Percentiles rank a stretch among this genome's conserved stretches.
Conservation (phyloP, 495 filamentous ascomycete genomes). For the Daldinia loculata region DNA sequence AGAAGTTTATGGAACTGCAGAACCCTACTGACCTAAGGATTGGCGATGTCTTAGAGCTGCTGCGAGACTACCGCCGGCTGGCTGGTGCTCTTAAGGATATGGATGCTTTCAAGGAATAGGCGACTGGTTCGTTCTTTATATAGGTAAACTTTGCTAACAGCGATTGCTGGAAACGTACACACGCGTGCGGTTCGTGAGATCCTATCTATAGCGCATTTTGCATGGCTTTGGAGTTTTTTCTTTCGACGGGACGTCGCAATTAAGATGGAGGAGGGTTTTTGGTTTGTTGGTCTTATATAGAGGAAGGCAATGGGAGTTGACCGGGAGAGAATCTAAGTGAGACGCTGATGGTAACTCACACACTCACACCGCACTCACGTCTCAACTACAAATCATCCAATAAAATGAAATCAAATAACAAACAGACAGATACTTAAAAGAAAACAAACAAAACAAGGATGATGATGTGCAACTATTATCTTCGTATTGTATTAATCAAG, state of each 20-base stretch:
- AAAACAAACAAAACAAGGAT: not conserved
- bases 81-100: conserved; percentile 71
- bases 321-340: not conserved
- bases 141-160: not conserved
- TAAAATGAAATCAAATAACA: not conserved
- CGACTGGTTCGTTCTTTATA: not conserved
- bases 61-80: conserved; percentile 88
- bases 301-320: not conserved
- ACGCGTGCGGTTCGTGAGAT: not conserved
- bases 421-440: not conserved
- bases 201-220: conserved; percentile 23
- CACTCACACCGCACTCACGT: not conserved
- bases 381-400: not conserved
- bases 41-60: conserved; percentile 80
- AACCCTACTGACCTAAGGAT: conserved; percentile 80
- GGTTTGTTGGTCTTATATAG: conserved; percentile 1
- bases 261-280: not conserved
- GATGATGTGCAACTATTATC: not conserved
- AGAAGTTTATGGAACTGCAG: conserved; percentile 81
- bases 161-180: not conserved
- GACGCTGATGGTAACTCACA: not conserved
- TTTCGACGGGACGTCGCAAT: not conserved
- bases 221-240: conserved; percentile 27
- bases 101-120: conserved; percentile 62
- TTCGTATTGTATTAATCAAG: conserved; percentile 7